Base-by-base conservation (phyloP, 2,329 filamentous ascomycete genomes). In the Gnomoniopsis sp. region DNA sequence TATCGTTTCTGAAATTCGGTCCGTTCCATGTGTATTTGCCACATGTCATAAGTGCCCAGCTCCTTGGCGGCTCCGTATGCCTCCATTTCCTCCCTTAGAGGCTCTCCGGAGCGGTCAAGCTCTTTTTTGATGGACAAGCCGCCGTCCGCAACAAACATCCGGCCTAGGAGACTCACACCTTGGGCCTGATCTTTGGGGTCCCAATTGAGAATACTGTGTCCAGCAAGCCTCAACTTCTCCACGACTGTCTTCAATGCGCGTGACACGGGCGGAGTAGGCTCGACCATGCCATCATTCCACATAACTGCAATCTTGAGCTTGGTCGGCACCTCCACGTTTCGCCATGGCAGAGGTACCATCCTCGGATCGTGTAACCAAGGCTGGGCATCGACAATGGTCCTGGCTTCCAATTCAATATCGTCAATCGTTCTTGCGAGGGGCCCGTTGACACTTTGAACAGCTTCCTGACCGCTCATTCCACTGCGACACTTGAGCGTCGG, bases 401-500 rank as follows among this genome's bases (percentile, higher is more conserved):
- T 77, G 68, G 79, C 78, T 69, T 85, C 88, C 3, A 82, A 60
- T 43, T 77, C 75, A 1, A 88, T 73, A 60, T 87, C 85, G 6
- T 74, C 74, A 0, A 88, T 70, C 0, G 78, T 80, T 30, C 76
- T 75, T 1, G 81, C 79, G 75, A 89, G 77, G 0, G 86, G 86
- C 0, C 87, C 86, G 63, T 88, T 87, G 36, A 88, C 83, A 21
- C 82, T 85, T 54, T 77, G 75, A 0, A 89, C 82, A 2, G 84
- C 82, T 68, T 89, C 86, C 66, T 89, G 86, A 2, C 86, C 86
- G 1, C 82, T 79, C 70, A 88, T 77, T 10, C 84, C 85, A 1
- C 82, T 85, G 46, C 82, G 71, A 62, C 73, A 76, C 58, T 75
- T 70, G 26, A 75, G 69, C 4, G 84, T 84, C 0, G 85, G 83